phyloP scores from a whole-genome alignment of 495 filamentous ascomycete species.

The Penicillium lividum region DNA sequence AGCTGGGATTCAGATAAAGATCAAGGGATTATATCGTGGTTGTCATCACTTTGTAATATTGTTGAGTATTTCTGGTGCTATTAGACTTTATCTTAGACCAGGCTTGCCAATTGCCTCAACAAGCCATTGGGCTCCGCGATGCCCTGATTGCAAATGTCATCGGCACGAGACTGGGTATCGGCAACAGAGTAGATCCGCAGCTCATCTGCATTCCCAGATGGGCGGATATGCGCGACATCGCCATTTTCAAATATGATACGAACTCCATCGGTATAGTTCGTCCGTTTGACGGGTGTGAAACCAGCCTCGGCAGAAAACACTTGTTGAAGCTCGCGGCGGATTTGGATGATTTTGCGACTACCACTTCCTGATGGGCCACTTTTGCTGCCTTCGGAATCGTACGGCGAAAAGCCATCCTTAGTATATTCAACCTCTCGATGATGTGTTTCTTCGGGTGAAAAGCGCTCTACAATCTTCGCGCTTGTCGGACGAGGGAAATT shows the following conservation, averaged over 20 bases:
- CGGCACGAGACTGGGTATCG: constrained; percentile 26
- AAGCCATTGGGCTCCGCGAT: constrained; percentile 26
- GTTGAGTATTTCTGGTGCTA: neutral
- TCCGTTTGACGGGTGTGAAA: constrained; percentile 18
- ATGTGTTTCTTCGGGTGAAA: constrained; percentile 16
- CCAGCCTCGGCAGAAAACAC: constrained; percentile 25
- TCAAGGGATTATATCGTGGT: no score
- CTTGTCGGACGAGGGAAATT: constrained; percentile 32
- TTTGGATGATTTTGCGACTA: neutral
- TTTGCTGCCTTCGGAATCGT: neutral
- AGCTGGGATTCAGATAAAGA: no score
- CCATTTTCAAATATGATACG: constrained; percentile 27
- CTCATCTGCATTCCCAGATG: constrained; percentile 33
- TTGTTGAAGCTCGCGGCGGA: constrained; percentile 20
- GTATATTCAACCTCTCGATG: neutral
- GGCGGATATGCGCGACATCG: constrained; percentile 33
- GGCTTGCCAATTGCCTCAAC: constrained; percentile 21
- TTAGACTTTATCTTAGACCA: constrained; percentile 8
- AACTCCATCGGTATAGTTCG: constrained; percentile 31
- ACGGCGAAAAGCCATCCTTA: neutral
- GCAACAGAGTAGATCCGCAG: constrained; percentile 31
- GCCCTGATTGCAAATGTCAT: constrained; percentile 22
- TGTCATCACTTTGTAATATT: neutral
- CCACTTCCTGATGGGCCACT: neutral
- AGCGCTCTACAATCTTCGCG: constrained; percentile 26